These are phyloP conservation scores for Argentina anserina DNA, from an alignment of 306 rosid genomes.

Conservation along the genomic window DNA sequence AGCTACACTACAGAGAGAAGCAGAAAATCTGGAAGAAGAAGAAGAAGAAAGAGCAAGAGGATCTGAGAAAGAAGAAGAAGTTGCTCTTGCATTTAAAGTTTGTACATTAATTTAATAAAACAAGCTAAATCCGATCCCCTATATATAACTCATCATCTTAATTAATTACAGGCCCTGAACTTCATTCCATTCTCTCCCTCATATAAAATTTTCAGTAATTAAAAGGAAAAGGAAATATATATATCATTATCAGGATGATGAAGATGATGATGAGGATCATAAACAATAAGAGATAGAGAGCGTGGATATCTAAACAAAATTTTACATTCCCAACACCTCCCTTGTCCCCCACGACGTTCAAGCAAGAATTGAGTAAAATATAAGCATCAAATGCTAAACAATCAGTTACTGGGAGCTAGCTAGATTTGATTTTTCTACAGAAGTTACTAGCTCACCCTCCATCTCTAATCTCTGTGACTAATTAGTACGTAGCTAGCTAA, in stretches of 20 bases:
- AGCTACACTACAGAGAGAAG: background rate
- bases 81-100: background rate
- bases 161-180: slow-evolving; percentile 9
- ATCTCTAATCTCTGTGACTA: background rate
- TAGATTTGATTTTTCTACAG: background rate
- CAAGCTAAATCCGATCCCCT: too few relatives aligned
- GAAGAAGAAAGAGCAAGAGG: background rate
- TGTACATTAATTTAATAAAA: too few relatives aligned
- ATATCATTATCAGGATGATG: background rate
- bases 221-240: background rate
- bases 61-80: background rate
- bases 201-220: slow-evolving; percentile 11
- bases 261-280: background rate
- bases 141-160: background rate
- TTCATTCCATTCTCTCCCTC: slow-evolving; percentile 11
- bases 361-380: slow-evolving; percentile 18
- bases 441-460: background rate
- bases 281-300: slow-evolving; percentile 4
- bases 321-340: slow-evolving; percentile 55
- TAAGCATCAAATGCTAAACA: slow-evolving; percentile 16
- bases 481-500: background rate
- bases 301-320: slow-evolving; percentile 33
- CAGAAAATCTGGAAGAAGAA: too few relatives aligned
- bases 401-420: slow-evolving; percentile 6
- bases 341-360: slow-evolving; percentile 22